Percentiles rank a stretch among this genome's conserved stretches.
Evolutionary conservation across 192 early-diverging fungal species (phyloP).

Genomic region (Geranomyces michiganensis): DNA sequence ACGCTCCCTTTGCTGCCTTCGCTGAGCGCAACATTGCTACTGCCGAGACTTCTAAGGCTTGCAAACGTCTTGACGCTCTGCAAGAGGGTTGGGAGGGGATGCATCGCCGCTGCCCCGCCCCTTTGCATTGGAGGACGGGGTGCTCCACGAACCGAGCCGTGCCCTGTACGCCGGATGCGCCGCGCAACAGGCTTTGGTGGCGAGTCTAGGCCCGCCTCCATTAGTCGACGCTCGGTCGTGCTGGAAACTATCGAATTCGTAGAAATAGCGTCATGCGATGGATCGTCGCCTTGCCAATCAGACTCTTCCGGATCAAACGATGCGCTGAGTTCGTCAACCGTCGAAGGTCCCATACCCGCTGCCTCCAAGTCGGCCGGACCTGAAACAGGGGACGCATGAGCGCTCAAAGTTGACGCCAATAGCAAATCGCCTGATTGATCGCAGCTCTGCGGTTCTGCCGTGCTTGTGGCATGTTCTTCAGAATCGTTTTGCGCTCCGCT

Average conservation of each 20-base stretch:
- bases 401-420: background rate
- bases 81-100: background rate
- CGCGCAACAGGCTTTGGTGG: background rate
- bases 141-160: background rate
- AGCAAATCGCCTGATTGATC: background rate
- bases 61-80: constrained; percentile 3
- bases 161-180: background rate
- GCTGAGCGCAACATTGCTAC: constrained; percentile 15
- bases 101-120: background rate
- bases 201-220: background rate
- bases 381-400: background rate
- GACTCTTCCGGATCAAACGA: background rate
- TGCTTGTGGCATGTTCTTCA: background rate
- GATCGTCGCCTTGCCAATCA: background rate
- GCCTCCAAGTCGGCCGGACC: background rate
- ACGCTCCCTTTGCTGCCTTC: background rate
- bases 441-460: background rate
- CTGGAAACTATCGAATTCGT: constrained; percentile 6
- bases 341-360: background rate
- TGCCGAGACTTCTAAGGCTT: constrained; percentile 7
- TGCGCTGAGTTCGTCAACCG: background rate
- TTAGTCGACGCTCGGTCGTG: background rate
- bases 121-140: background rate
- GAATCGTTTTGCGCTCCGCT: background rate
- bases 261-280: background rate